Evolutionary conservation across 257 asterid genomes (phyloP).

Genomic region (Misopates orontium): DNA sequence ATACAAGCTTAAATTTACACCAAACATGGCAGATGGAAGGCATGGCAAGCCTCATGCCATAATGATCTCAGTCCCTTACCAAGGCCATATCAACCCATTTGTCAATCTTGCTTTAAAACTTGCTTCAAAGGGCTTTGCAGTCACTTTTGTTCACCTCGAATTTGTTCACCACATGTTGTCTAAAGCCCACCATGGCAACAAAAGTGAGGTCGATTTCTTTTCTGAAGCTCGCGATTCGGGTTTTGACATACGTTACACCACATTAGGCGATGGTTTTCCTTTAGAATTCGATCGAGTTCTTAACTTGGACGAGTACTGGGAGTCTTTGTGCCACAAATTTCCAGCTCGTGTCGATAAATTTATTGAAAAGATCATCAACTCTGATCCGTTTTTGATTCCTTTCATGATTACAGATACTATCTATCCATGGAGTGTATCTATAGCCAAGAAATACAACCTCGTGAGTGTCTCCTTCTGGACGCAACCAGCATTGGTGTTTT

Average conservation of each 20-base stretch:
- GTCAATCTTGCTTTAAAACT: slow-evolving; percentile 46
- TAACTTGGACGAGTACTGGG: slow-evolving; percentile 25
- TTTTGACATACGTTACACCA: slow-evolving; percentile 47
- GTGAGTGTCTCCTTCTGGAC: slow-evolving; percentile 51
- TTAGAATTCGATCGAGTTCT: slow-evolving; percentile 33
- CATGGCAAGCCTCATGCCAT: slow-evolving; percentile 8
- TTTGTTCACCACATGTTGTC: slow-evolving; percentile 42
- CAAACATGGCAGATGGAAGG: too few relatives aligned
- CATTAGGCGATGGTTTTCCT: slow-evolving; percentile 48
- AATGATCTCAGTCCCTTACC: slow-evolving; percentile 44
- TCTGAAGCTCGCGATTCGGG: slow-evolving; percentile 36
- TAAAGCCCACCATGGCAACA: neutral
- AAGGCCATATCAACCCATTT: slow-evolving; percentile 53
- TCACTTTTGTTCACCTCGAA: slow-evolving; percentile 44
- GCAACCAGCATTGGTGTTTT: slow-evolving; percentile 45
- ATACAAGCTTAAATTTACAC: too few relatives aligned
- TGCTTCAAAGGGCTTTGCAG: slow-evolving; percentile 15
- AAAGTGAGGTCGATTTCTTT: slow-evolving; percentile 28
- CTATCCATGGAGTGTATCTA: slow-evolving; percentile 35
- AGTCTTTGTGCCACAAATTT: slow-evolving; percentile 23
- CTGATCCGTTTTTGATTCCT: slow-evolving; percentile 25
- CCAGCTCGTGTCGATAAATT: slow-evolving; percentile 42
- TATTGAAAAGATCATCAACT: slow-evolving; percentile 27
- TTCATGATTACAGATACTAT: slow-evolving; percentile 46
- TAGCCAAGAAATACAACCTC: slow-evolving; percentile 41